Evolutionary conservation across 108 stramenopile genomes (phyloP), one percentile per base, ranked within the genome.

Genomic region (Stephanodiscus triporus): DNA sequence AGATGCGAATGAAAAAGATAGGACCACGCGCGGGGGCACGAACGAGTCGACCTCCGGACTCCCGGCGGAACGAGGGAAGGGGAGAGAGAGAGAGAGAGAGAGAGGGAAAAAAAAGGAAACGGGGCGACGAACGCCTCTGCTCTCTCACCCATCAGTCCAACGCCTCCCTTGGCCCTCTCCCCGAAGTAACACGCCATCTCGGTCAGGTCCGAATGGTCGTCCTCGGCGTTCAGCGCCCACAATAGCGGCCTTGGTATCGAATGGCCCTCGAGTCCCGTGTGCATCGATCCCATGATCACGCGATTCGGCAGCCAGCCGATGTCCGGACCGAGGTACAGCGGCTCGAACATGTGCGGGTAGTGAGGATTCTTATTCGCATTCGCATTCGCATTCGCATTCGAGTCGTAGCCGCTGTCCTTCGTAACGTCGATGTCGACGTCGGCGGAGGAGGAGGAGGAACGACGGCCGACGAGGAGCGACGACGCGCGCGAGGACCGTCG

Each of bases 271-370:
- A 98, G 83, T 20, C 97, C 97, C 4, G 95, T 94, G 77, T 98
- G 97, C 97, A 98, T 98, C 60, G 89, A 90, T 40, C 97, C 97
- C 97, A 98, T 98, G 49, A 98, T 60, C 37, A 94, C 90, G 20
- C 97, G 91, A 72, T 98, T 98, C 47, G 93, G 90, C 1, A 98
- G 73, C 2, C 70, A 72, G 47, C 88, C 88, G 61, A 88, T 84
- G 65, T 83, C 80, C 11, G 86, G 82, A 7, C 90, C 89, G 9
- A 94, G 69, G 76, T 85, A 65, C 23, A 91, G 72, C 0, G 93
- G 89, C 22, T 80, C 50, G 76, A 94, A 94, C 23, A 89, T 69
- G 38, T 73, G 72, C 0, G 91, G 91, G 75, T 87, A 94, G 40
- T 87, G 64, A 13, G 82, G 82, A 63, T 85, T 81, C 23, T n/a